Evolutionary conservation across 225 moss, liverwort and hornwort species (phyloP).

Genomic region (Polytrichum commune): DNA sequence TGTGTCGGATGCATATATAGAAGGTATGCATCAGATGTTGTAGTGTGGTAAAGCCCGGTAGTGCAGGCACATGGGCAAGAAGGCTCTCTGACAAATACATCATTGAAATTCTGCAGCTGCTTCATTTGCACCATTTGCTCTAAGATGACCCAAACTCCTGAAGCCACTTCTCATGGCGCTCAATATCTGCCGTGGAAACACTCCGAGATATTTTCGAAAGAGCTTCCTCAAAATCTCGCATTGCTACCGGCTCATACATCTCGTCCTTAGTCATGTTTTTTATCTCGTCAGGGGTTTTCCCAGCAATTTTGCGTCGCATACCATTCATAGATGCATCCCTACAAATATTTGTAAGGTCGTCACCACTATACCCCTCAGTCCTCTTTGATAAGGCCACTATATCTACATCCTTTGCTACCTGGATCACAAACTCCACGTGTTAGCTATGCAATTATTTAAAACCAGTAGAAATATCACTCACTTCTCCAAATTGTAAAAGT

Average conservation of each 20-base stretch:
- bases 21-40: not conserved
- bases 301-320: conserved; percentile 97
- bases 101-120: conserved; percentile 6
- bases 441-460: no score
- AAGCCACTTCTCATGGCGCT: conserved; percentile 99
- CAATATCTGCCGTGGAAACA: conserved; percentile 89
- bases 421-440: conserved; percentile 4
- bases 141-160: conserved; percentile 90
- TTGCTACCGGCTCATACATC: conserved; percentile 97
- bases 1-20: not conserved
- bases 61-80: conserved; percentile 17
- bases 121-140: conserved; percentile 8
- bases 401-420: conserved; percentile 97
- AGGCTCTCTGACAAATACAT: conserved; percentile 11
- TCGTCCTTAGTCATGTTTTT: conserved; percentile 99
- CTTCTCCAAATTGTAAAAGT: no score
- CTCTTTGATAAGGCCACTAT: conserved; percentile 76
- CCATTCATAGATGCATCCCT: conserved; percentile 99
- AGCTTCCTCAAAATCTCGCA: conserved; percentile 99
- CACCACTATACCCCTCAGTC: conserved; percentile 98
- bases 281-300: conserved; percentile 96
- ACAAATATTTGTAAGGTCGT: conserved; percentile 97
- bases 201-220: conserved; percentile 87
- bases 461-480: no score
- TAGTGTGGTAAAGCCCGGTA: conserved; percentile 1